A percentile compares a stretch with the other conserved stretches of the same genome.
Conservation (phyloP, 345 rosid species). For the Citropsis articulata region DNA sequence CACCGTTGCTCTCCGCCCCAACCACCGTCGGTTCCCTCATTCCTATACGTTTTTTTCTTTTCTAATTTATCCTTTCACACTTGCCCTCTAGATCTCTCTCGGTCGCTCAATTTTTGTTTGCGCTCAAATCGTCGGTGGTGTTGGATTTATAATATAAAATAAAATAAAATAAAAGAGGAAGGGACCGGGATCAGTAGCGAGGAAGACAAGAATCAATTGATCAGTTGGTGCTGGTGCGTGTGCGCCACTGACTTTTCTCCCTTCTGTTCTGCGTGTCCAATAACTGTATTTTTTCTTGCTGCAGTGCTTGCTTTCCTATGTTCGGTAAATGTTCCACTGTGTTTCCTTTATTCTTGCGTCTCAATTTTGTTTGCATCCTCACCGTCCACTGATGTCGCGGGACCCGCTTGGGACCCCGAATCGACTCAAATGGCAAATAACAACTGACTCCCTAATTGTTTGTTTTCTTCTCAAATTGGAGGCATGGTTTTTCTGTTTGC, state of each 20-base stretch:
- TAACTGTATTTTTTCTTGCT: neutral
- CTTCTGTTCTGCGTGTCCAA: neutral
- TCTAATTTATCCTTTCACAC: neutral
- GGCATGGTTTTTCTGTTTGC: neutral
- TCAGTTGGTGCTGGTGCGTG: slow-evolving; percentile 8
- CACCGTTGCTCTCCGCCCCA: slow-evolving; percentile 17
- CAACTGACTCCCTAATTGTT: neutral
- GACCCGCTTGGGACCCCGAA: neutral
- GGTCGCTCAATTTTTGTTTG: neutral
- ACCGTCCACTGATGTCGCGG: neutral
- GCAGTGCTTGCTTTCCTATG: neutral
- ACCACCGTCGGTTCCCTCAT: slow-evolving; percentile 33
- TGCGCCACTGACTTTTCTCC: neutral
- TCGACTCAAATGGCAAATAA: no score
- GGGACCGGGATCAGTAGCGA: slow-evolving; percentile 30
- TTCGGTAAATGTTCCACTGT: neutral
- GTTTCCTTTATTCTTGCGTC: neutral
- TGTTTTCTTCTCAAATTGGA: no score
- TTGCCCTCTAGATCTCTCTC: neutral
- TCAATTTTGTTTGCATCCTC: neutral
- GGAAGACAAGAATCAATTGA: slow-evolving; percentile 43
- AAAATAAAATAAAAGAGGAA: neutral
- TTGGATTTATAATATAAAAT: slow-evolving; percentile 2
- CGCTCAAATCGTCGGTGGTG: neutral
- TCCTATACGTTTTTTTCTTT: neutral